Evolutionary conservation across 2,329 filamentous ascomycete genomes (phyloP), one percentile per base, ranked within the genome.

Genomic region (Aspergillus niger): DNA sequence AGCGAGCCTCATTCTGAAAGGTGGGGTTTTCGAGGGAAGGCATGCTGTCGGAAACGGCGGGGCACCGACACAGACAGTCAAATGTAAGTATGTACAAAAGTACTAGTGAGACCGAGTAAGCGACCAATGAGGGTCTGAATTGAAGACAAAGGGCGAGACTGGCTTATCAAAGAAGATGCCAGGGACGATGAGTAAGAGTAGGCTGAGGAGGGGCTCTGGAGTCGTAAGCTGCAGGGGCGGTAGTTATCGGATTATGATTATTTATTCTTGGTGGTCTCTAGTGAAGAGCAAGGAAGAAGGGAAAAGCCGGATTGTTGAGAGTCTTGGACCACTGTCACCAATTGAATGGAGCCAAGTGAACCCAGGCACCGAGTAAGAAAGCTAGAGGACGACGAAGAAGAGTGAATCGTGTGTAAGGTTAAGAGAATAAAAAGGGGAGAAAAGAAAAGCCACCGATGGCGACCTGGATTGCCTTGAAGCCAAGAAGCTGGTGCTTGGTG

Each of bases 1-100:
- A 83, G 52, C 86, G 74, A 20, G 77, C 72, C 62, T 77, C 76
- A 55, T 73, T 76, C 55, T 66, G 59, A 5, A 36, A 36, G 8
- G 67, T 60, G 55, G 70, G 63, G 57, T 69, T 68, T 59, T 78
- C 74, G 52, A 71, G 61, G 24, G 71, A 69, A 56, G 75, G 70
- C 77, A 79, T 79, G 39, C 39, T 13, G 13, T 59, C 49, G 47
- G 44, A 30, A 43, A 49, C 15, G 50, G 41, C 48, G 39, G 28
- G 26, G 41, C 43, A 59, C 51, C 39, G 30, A 56, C 49, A 32
- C 26, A 55, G 48, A 32, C 13, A 36, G 15, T 28, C 32, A 36
- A 10, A 36, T 36, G 32, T 36, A 36, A 36, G 38, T 50, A 50
- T 30, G 47, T 22, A 24, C 47, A 28, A 51, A 48, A 30, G 24